Conservation (phyloP, 2,329 filamentous ascomycete genomes). For the Cladosporium sp. region DNA sequence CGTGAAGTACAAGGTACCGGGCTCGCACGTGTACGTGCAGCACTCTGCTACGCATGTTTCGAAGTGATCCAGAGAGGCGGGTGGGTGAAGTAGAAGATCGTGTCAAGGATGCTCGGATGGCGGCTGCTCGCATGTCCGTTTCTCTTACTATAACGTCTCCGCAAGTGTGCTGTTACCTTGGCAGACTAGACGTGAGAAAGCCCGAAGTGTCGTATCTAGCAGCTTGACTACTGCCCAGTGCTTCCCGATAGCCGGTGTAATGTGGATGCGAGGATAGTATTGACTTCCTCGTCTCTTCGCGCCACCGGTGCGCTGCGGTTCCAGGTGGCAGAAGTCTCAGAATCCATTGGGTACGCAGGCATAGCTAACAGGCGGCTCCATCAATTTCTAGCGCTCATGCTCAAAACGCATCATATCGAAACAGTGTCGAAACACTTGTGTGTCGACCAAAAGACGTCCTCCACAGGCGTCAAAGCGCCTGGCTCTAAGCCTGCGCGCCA, state of each 20-base stretch:
- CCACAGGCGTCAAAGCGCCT: conserved; percentile 6
- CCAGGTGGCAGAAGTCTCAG: background rate
- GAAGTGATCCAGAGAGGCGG: conserved; percentile 1
- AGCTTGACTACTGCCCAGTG: conserved; percentile 16
- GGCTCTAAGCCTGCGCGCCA: background rate
- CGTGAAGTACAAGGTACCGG: conserved; percentile 6
- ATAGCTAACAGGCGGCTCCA: background rate
- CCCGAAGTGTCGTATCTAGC: conserved; percentile 16
- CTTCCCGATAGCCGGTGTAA: conserved; percentile 14
- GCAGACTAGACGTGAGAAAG: conserved; percentile 16
- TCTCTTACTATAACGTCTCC: background rate
- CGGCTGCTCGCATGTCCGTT: background rate
- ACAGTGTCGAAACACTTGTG: conserved; percentile 7
- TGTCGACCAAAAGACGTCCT: conserved; percentile 17
- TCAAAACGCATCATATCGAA: background rate
- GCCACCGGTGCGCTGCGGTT: background rate
- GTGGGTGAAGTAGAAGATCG: background rate
- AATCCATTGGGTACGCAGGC: background rate
- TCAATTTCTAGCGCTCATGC: conserved; percentile 5
- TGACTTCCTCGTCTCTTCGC: background rate
- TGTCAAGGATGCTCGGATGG: conserved; percentile 1
- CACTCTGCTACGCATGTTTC: conserved; percentile 5
- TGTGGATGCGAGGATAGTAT: conserved; percentile 7
- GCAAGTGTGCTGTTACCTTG: conserved; percentile 17
- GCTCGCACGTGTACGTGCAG: conserved; percentile 18